Conservation (phyloP, 768 basidiomycete species). For the Pisolithus microcarpus region DNA sequence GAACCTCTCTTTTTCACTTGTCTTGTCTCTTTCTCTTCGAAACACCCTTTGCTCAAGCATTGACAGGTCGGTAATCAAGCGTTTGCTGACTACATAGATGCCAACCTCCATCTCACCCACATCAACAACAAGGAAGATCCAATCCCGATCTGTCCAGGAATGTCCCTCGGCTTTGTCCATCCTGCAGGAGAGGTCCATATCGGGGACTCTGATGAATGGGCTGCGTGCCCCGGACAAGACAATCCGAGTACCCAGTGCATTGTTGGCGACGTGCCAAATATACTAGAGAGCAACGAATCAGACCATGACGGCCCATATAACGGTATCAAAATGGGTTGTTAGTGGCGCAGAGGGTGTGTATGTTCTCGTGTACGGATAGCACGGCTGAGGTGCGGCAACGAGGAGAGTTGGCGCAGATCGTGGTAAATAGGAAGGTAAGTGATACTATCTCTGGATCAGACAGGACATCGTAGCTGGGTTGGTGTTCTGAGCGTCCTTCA, state of each 20-base stretch:
- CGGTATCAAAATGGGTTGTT: constrained; percentile 15
- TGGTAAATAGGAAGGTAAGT: no score
- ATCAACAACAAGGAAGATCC: constrained; percentile 45
- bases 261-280: constrained; percentile 24
- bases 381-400: no score
- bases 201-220: constrained; percentile 40
- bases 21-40: background rate
- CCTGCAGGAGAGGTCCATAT: constrained; percentile 38
- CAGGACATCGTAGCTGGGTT: no score
- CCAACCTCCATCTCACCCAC: constrained; percentile 27
- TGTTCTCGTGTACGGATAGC: no score
- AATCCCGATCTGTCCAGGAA: constrained; percentile 28
- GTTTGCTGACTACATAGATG: constrained; percentile 38
- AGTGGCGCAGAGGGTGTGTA: no score
- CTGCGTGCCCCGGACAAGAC: constrained; percentile 53
- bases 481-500: no score
- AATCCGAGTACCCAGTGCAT: constrained; percentile 36
- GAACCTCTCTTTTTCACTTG: background rate
- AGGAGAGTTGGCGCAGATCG: no score
- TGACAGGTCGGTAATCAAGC: constrained; percentile 34
- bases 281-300: constrained; percentile 32
- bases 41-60: background rate
- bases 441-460: no score
- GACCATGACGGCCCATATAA: constrained; percentile 42
- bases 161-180: constrained; percentile 33